Evolutionary conservation across 2,329 filamentous ascomycete species (phyloP), one percentile per base, ranked within the genome.

Genomic region (Fusarium bactridioides): DNA sequence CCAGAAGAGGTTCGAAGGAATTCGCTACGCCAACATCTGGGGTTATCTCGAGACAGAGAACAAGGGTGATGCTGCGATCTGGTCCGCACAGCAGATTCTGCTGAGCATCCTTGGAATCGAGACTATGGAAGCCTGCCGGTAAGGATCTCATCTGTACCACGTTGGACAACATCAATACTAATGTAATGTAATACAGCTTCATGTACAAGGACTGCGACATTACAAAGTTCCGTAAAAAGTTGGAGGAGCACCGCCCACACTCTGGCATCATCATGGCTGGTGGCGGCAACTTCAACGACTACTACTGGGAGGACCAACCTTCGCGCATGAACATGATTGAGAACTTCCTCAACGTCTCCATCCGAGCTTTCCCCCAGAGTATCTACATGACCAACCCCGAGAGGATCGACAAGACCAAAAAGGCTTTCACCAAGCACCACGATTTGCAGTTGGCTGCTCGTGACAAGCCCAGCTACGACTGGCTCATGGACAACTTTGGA

Each of bases 241-340:
- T 77, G 29, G 74, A 77, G 51, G 75, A 76, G 27, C 75, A 77
- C 68, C 69, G 73, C 21, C 75, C 75, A n/a, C 72, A 77, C 43
- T 77, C 75, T 23, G 75, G 63, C 53, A 77, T 77, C 66, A 77
- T 77, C 68, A 77, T 77, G 75, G 75, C 75, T 25, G 75, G 75
- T 50, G 75, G 75, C 7, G 75, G 75, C 33, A 77, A 77, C 68
- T 77, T 77, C 29, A 77, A 77, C 67, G 75, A 77, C 56, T 77
- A 77, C 66, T 77, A 77, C 64, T 77, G 75, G 75, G 75, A 77
- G 60, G 75, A 77, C 61, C 75, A 77, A 67, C 75, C 75, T 66
- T 77, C 75, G 19, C 75, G 75, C 54, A 77, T 77, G 75, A 76
- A 77, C 72, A 76, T 77, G 75, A 77, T 77, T 31, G 41, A 61